Base-by-base conservation (phyloP, 768 basidiomycete species). In the Infundibulicybe gibba region DNA sequence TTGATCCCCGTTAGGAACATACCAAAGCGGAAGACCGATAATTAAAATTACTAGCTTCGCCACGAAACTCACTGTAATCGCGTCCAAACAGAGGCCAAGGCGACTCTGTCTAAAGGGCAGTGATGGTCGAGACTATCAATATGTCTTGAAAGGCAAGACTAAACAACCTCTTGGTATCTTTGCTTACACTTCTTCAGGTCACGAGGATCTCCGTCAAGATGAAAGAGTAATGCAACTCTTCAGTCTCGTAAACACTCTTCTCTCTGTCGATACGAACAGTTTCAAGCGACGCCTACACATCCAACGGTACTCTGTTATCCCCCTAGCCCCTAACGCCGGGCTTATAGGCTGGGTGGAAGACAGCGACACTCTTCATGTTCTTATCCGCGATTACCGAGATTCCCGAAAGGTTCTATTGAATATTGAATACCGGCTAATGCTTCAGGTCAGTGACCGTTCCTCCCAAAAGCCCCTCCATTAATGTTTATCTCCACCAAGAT, bases 211-310 rank as follows among this genome's bases (percentile, higher is more conserved):
- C 43, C 93, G 97, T 34, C 97, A 98, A 67, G 97, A 99, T 61
- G 97, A 99, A 59, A 82, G 97, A 51, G 97, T 98, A 47, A 98
- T 98, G 95, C 97, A 99, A 64, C 77, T 98, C 15, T 98, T 98
- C 65, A 89, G 97, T 49, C 83, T 99, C 40, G 89, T 98, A 57
- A 99, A 99, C 66, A 95, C 92, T 0, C 70, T 97, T 2, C 81
- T 99, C 21, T 86, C 90, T 6, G 85, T 92, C 15, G 95, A 99
- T 59, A 90, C 93, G 16, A 83, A 90, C 60, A 93, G 91, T 62
- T 98, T 95, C 79, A 97, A 95, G 70, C 78, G 97, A 32, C 91
- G 94, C 54, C 75, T 99, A 39, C 92, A 94, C 57, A 95, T 98
- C 44, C 95, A 95, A 62, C 81, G 83, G 35, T 98, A 80, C 64